Evolutionary conservation across 768 basidiomycete species (phyloP), one percentile per base, ranked within the genome.

Genomic region (Kwoniella sp.): DNA sequence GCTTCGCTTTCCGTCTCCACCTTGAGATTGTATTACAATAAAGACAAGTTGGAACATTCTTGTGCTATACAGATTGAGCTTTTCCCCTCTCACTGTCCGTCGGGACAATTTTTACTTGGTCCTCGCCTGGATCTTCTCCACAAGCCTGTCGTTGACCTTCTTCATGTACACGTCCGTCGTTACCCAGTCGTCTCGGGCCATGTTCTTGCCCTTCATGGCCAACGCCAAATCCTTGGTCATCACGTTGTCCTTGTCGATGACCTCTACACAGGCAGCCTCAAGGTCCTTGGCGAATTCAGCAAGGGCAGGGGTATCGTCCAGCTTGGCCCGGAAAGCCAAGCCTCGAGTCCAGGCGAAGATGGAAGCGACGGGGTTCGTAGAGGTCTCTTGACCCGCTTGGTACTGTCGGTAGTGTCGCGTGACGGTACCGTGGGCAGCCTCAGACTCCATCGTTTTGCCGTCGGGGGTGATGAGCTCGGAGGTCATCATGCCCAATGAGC

Each of bases 331-430:
- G 83, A 93, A 92, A 59, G 92, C 83, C 47, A 99, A 85, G 0
- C 95, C 95, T 52, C 96, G 88, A 17, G 95, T 98, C 95, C 95
- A 99, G 8, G 95, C 95, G 75, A 94, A 98, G 84, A 99, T 97
- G 62, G 91, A 93, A 51, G 95, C 95, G 72, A 98, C 93, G 45
- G 95, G 94, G 86, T 99, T 99, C 53, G 95, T 99, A 63, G 91
- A 93, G 12, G 95, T 98, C 84, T 98, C 96, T 65, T 89, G 88
- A 56, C 95, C 95, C 84, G 97, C 95, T 82, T 98, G 95, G 80
- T 87, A 89, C 82, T 98, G 95, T 62, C 95, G 89, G 82, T 94
- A 99, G 83, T 98, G 95, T 41, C 95, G 89, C 1, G 94, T 96
- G 63, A 96, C 74, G 71, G 76, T 76, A 81, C 92, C 95, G 79